Percentiles rank a stretch among this genome's conserved stretches.
Conservation (phyloP, 148 eudicot species). For the Fagopyrum homotropicum region DNA sequence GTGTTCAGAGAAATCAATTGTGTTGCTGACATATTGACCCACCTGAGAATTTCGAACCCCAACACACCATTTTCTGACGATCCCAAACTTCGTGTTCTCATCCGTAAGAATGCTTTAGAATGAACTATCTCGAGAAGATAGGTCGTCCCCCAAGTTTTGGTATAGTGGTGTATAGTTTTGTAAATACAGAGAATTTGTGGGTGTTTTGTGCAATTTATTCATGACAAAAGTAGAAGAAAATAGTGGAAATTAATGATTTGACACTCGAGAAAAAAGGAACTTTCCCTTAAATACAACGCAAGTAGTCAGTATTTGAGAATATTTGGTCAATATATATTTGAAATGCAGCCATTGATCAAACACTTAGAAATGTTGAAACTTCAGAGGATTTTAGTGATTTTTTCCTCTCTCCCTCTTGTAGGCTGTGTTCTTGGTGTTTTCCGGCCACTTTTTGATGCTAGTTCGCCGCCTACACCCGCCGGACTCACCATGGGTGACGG, state of each 20-base stretch:
- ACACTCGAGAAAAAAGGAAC: background rate
- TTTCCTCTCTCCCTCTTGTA: background rate
- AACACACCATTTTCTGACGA: too few species aligned
- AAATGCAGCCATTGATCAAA: too few species aligned
- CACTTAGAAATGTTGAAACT: constrained; percentile 7
- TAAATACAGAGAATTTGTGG: background rate
- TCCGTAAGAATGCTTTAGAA: too few species aligned
- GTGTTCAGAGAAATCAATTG: too few species aligned
- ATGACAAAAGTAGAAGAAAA: background rate
- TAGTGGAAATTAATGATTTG: background rate
- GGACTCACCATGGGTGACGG: background rate
- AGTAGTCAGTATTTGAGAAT: background rate
- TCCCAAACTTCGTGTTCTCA: too few species aligned
- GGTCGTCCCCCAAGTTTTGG: too few species aligned
- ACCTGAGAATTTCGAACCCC: too few species aligned
- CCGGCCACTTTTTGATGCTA: background rate
- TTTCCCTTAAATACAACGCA: background rate
- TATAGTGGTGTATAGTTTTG: background rate
- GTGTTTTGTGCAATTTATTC: background rate
- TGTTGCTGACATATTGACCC: too few species aligned
- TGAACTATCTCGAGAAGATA: too few species aligned
- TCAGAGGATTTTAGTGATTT: background rate
- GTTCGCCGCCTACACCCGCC: background rate
- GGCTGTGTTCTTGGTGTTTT: constrained; percentile 7
- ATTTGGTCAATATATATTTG: too few species aligned